A percentile compares a stretch with the other conserved stretches of the same genome.
These are phyloP conservation scores for Ascosphaera apis DNA, from an alignment of 2,329 filamentous ascomycete genomes.

Conservation along the genomic window DNA sequence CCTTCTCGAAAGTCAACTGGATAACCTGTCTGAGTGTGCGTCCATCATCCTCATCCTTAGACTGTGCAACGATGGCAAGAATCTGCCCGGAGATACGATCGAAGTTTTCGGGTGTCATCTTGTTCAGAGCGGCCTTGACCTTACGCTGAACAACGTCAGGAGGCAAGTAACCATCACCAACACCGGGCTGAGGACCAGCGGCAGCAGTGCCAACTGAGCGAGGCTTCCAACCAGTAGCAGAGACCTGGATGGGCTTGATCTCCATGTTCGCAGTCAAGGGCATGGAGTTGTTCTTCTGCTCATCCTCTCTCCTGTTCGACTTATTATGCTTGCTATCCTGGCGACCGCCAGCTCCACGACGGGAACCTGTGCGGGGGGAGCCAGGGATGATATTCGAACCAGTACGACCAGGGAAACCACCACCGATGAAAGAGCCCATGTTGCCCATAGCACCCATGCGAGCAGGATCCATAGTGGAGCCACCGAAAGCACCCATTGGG, in stretches of 20 bases:
- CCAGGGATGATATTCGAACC: constrained; percentile 37
- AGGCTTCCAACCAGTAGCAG: constrained; percentile 74
- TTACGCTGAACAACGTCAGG: constrained; percentile 92
- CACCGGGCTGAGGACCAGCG: constrained; percentile 24
- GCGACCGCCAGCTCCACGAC: constrained; percentile 23
- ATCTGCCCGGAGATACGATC: constrained; percentile 90
- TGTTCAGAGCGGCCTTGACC: constrained; percentile 96
- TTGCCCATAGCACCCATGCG: constrained; percentile 24
- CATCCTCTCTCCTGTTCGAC: constrained; percentile 31
- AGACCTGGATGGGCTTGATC: constrained; percentile 52
- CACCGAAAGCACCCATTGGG: constrained; percentile 27
- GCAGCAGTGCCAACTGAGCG: constrained; percentile 34
- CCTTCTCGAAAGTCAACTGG: constrained; percentile 97
- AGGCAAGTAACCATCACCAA: constrained; percentile 43
- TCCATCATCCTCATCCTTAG: constrained; percentile 83
- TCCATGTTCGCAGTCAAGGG: constrained; percentile 68
- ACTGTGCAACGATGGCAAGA: constrained; percentile 74
- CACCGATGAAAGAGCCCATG: constrained; percentile 39
- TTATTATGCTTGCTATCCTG: constrained; percentile 33
- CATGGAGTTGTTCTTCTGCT: constrained; percentile 63
- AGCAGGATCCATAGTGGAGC: constrained; percentile 35
- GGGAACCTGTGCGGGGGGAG: constrained; percentile 51
- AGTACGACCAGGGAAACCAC: constrained; percentile 40
- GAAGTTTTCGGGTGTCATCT: constrained; percentile 99
- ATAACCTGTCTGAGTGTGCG: constrained; percentile 93